Evolutionary conservation across 129 eudicot species (phyloP), one percentile per base, ranked within the genome.

Genomic region (Apium graveolens): DNA sequence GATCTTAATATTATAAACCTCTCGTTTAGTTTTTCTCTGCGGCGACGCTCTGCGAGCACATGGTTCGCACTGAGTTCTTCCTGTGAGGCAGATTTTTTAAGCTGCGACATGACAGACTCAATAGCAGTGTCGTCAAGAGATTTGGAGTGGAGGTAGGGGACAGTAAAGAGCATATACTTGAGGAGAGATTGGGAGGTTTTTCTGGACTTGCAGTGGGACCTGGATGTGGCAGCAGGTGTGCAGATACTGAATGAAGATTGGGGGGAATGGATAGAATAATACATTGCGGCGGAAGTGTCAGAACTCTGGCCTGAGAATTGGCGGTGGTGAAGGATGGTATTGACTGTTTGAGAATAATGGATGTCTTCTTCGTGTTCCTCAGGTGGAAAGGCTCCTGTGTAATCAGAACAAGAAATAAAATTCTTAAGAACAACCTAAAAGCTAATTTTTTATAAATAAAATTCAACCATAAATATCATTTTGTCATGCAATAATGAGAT

Each of bases 1-100:
- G 97, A 87, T 37, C 96, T 75, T 3, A 95, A 70, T 0, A 78
- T 76, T 21, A 88, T 80, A 79, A 95, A 95, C 11, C 97, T 86
- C 74, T 95, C 96, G 70, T 90, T 95, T 9, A 95, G 91, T 81
- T 92, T 95, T 84, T 91, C 97, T 35, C 98, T 83, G 11, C 98
- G 88, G 9, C 96, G 89, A 24, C 97, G 89, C 84, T 95, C 98
- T 0, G 97, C 94, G 0, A 91, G 83, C 12, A 91, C 90, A 78
- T 93, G 98, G 85, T 76, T 91, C 14, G 87, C 90, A 66, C 86
- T 82, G 43, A 86, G 87, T 60, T 93, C 96, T 21, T 91, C 95
- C 16, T 80, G 89, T 12, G 86, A 75, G 39, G 85, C 45, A 17
- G 80, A 82, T 81, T 81, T 80, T 0, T 78, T 83, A 63, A 74